Conservation (phyloP, 2,329 filamentous ascomycete species). For the Elsinoe australis region DNA sequence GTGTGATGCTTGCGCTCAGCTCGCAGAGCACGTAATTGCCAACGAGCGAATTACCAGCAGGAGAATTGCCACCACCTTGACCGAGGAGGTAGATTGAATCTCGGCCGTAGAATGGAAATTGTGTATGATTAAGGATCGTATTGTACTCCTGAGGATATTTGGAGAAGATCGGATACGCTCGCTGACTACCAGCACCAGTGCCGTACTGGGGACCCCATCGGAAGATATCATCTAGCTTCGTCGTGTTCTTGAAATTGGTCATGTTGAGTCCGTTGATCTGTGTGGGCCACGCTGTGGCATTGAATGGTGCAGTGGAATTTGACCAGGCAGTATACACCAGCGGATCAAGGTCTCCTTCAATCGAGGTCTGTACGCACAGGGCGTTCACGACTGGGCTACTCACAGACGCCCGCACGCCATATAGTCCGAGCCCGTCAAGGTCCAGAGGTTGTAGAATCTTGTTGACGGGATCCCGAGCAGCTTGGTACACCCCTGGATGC, state of each 20-base stretch:
- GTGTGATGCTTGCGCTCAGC: slow-evolving; percentile 55
- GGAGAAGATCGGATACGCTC: slow-evolving; percentile 33
- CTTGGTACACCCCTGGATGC: slow-evolving; percentile 60
- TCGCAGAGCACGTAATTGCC: slow-evolving; percentile 57
- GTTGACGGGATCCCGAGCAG: slow-evolving; percentile 55
- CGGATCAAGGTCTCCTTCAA: slow-evolving; percentile 50
- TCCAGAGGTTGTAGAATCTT: slow-evolving; percentile 60
- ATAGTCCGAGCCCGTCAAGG: slow-evolving; percentile 57
- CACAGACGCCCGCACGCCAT: slow-evolving; percentile 59
- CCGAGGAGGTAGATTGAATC: slow-evolving; percentile 61
- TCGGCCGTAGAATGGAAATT: slow-evolving; percentile 29
- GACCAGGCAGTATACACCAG: slow-evolving; percentile 59
- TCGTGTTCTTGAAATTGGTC: slow-evolving; percentile 21
- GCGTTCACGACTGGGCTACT: slow-evolving; percentile 65
- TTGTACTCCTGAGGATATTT: slow-evolving; percentile 56
- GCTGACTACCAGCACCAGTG: slow-evolving; percentile 17
- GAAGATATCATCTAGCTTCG: slow-evolving; percentile 60
- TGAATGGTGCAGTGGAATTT: slow-evolving; percentile 25
- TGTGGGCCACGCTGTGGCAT: slow-evolving; percentile 24
- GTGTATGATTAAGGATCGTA: slow-evolving; percentile 53
- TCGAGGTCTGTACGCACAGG: slow-evolving; percentile 59
- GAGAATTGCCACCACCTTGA: slow-evolving; percentile 34
- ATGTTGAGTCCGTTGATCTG: slow-evolving; percentile 15
- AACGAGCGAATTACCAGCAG: neutral
- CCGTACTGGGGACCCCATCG: slow-evolving; percentile 51